These are phyloP conservation scores for Cutaneotrichosporon dermatis DNA, from an alignment of 1,284 basidiomycete genomes.

Conservation along the genomic window DNA sequence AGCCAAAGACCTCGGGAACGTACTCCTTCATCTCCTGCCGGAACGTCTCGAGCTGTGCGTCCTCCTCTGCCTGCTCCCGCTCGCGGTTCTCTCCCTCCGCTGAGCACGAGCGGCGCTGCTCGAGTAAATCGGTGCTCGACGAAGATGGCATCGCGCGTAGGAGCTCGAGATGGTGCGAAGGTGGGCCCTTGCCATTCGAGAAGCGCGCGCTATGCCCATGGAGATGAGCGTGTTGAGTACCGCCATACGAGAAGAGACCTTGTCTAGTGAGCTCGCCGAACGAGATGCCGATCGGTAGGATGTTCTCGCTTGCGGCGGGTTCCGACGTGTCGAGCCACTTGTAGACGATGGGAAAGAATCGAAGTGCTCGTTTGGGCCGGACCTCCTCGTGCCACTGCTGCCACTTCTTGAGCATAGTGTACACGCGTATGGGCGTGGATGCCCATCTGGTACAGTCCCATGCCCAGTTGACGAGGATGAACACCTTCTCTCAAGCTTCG, in stretches of 20 bases:
- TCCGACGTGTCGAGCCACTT: conserved; percentile 75
- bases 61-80: conserved; percentile 33
- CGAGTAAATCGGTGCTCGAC: conserved; percentile 39
- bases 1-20: conserved; percentile 43
- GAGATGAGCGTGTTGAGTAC: conserved; percentile 81
- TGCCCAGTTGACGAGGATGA: conserved; percentile 79
- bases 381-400: conserved; percentile 51
- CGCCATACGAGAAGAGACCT: conserved; percentile 75
- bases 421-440: conserved; percentile 79
- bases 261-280: conserved; percentile 73
- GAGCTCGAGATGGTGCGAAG: conserved; percentile 38
- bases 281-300: conserved; percentile 63
- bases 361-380: conserved; percentile 20
- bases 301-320: conserved; percentile 60
- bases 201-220: conserved; percentile 54
- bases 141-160: conserved; percentile 44
- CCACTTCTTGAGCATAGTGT: conserved; percentile 69
- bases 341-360: conserved; percentile 57
- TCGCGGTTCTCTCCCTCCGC: conserved; percentile 32
- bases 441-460: conserved; percentile 76
- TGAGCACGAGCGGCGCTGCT: conserved; percentile 40
- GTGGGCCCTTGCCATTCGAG: conserved; percentile 7
- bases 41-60: conserved; percentile 25
- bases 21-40: conserved; percentile 40
- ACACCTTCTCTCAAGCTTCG: conserved; percentile 58